Percentiles rank a stretch among this genome's conserved stretches.
phyloP scores from a whole-genome alignment of 169 alveolate species.

The Eimeria acervulina region DNA sequence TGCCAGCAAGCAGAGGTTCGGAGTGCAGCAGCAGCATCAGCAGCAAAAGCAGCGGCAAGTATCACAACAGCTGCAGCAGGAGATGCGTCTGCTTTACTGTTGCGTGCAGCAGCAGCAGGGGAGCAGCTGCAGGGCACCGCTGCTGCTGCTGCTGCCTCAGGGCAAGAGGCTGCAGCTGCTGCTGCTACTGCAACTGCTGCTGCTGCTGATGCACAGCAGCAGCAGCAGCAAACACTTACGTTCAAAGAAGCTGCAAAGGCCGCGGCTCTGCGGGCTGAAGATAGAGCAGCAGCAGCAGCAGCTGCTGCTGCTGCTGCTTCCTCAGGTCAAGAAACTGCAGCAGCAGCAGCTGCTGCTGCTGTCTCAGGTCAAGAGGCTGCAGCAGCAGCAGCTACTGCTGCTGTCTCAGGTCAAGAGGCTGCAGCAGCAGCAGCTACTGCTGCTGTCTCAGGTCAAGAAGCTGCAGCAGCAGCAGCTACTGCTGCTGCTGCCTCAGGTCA shows the following conservation, averaged over 20 bases:
- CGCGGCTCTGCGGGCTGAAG: neutral
- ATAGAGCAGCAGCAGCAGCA: neutral
- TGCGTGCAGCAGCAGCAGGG: neutral
- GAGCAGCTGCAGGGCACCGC: neutral
- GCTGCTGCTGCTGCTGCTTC: neutral
- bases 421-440: conserved; percentile 6
- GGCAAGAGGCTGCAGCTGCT: neutral
- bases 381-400: conserved; percentile 14
- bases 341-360: conserved; percentile 29
- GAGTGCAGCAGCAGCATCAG: conserved; percentile 30
- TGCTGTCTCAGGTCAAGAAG: neutral
- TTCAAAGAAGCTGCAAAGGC: neutral
- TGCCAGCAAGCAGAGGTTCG: neutral
- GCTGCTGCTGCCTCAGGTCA: neutral
- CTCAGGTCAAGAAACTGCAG: no score
- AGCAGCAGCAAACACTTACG: neutral
- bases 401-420: neutral
- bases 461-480: neutral
- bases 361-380: neutral
- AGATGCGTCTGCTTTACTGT: neutral
- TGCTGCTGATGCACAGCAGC: neutral
- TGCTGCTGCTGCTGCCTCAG: neutral
- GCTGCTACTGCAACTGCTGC: neutral
- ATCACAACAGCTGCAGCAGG: neutral
- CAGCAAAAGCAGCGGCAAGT: neutral